A percentile compares a stretch with the other conserved stretches of the same genome.
phyloP scores from a whole-genome alignment of 129 eudicot genomes.

The Tagetes erecta region DNA sequence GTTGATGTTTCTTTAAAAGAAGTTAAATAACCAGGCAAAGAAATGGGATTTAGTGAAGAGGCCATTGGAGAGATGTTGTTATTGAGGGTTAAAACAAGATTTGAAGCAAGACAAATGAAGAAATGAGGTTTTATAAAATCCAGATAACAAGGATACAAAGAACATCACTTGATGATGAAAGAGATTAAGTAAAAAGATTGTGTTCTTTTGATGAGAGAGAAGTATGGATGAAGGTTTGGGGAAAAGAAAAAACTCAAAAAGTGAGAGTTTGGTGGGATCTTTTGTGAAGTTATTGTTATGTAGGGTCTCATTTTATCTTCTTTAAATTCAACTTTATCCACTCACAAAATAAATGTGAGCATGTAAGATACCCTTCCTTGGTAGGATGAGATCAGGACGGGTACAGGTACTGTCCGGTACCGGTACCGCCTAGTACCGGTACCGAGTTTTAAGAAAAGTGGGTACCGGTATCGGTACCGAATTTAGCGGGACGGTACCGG shows the following conservation, averaged over 20 bases:
- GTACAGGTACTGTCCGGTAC: no score
- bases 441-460: no score
- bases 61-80: conserved; percentile 45
- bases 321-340: conserved; percentile 30
- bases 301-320: neutral
- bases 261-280: conserved; percentile 29
- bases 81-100: conserved; percentile 21
- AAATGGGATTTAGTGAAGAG: conserved; percentile 52
- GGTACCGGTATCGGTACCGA: no score
- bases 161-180: conserved; percentile 21
- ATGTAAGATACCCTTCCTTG: neutral
- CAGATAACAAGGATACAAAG: conserved; percentile 26
- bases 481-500: no score
- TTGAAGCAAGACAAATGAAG: conserved; percentile 22
- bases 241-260: neutral
- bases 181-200: conserved; percentile 24
- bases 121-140: conserved; percentile 25
- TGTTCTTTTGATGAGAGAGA: conserved; percentile 34
- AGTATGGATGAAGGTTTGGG: conserved; percentile 26
- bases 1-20: conserved; percentile 40
- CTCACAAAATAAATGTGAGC: conserved; percentile 16
- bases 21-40: conserved; percentile 35
- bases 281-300: neutral
- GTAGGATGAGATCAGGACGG: no score
- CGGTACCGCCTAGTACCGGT: no score